Base-by-base conservation (phyloP, 2,329 filamentous ascomycete species). In the Laburnicola sp. region DNA sequence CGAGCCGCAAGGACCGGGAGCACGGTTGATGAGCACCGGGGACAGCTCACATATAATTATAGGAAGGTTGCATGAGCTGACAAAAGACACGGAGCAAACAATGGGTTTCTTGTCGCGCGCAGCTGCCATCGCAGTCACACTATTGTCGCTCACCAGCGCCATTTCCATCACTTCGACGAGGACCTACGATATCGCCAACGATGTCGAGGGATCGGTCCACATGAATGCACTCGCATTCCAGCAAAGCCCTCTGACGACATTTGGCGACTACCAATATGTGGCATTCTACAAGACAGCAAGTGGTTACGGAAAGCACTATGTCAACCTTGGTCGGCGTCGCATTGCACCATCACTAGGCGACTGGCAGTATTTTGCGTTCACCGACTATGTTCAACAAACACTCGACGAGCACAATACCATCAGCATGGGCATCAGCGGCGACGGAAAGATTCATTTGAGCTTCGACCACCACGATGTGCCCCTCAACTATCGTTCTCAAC, bases 361-460 rank as follows among this genome's bases (percentile, higher is more conserved):
- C 3, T 81, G 79, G 79, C 70, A 81, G 57, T 75, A 73, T 7
- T 59, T 80, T 30, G 71, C 75, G 1, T 78, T 81, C 26, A 71
- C 72, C 1, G 79, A 81, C 60, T 81, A 81, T 41, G 66, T 75
- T 11, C 79, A 82, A 58, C 77, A 72, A 9, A 75, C 73, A 1
- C 74, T 81, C 37, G 79, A 81, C 50, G 78, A 78, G 3, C 79
- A 81, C 59, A 81, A 82, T 52, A 81, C 78, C 3, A 76, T 80
- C 39, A 79, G 79, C 61, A 71, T 81, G 55, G 79, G 79, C 2
- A 76, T 81, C 37, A 79, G 74, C 38, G 77, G 75, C 1, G 79
- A 81, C 52, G 79, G 79, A 38, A 80, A 76, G n/a, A 79, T 82
- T 23, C 79, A 81, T 52, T 62, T 82, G 3, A 78, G 76, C 6